Evolutionary conservation across 2,329 filamentous ascomycete genomes (phyloP), one percentile per base, ranked within the genome.

Genomic region (Phialocephala sp.): DNA sequence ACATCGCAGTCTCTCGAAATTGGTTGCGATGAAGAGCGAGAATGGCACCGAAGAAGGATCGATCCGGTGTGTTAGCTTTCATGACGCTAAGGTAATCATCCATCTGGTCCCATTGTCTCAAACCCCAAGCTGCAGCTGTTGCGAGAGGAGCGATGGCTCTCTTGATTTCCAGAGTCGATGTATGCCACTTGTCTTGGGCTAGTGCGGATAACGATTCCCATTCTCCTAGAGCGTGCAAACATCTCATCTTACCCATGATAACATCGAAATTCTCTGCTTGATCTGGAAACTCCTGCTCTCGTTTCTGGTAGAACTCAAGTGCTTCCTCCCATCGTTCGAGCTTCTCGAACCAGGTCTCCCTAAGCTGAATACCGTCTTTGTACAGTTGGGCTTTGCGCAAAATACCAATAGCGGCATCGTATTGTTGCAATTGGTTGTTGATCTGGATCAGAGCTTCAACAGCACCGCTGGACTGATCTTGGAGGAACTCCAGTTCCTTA

Each of bases 241-340:
- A 99, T 57, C 95, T 89, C 95, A 99, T 99, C 80, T 99, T 99
- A 71, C 95, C 95, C 94, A 99, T 98, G 39, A 97, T 93, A 62
- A 99, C 93, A 66, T 98, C 95, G 67, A 99, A 93, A 0, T 93
- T 93, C 62, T 98, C 94, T 65, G 97, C 93, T 0, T 93, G 93
- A 43, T 83, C 81, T 12, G 84, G 83, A 67, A 89, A 87, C 70
- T 93, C 89, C 60, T 82, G 80, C 74, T 97, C 94, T 54, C 94
- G 91, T 75, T 92, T 90, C 73, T 95, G 92, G 76, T 98, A 98
- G 57, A 95, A 96, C 55, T 90, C 88, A 63, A 99, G 83, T 2
- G 95, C 95, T 79, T 99, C 96, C 71, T 99, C 96, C 96, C 96
- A 99, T 66, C 95, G 89, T 77, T 98, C 93, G 57, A 99, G 82